Evolutionary conservation across 2,329 filamentous ascomycete species (phyloP), one percentile per base, ranked within the genome.

Genomic region (Hortaea sp.): DNA sequence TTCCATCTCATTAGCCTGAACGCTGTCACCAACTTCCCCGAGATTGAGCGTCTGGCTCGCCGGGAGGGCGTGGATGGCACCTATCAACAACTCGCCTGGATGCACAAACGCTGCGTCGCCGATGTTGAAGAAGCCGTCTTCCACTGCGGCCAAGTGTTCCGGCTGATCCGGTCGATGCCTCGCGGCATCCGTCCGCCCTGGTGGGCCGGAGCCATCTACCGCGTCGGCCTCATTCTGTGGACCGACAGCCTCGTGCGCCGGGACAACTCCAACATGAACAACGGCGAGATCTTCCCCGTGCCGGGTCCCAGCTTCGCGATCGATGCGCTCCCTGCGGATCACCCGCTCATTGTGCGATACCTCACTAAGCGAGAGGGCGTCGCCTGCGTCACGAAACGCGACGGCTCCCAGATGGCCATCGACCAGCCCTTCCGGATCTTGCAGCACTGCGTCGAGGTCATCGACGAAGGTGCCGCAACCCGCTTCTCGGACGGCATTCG

Each of bases 1-100:
- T 85, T 82, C 61, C 82, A 87, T 55, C 71, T 86, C 38, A 79
- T 86, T 58, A 81, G 76, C 42, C 71, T 87, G 48, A 85, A 85
- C 54, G 75, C 78, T 6, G 75, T 84, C 29, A 81, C 80, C 11
- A 79, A 78, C 63, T 84, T 85, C 57, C 72, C 77, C 2, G 78
- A 81, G 54, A 78, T 85, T 40, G 82, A 86, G 65, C 71, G 75
- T 3, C 68, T 85, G 7, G 82, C 82, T 3, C 74, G 82, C 11
- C 71, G 75, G 32, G 80, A 84, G 48, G 70, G 67, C 20, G 71
- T 77, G 40, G 74, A 81, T 50, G 73, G 73, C 6, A 70, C 72
- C 3, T 75, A 74, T 56, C 75, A 76, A 67, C 62, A 77, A 35
- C 66, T 74, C 10, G 59, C 74, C 7, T 76, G 77, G 58, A 62